Evolutionary conservation across 2,329 filamentous ascomycete genomes (phyloP), one percentile per base, ranked within the genome.

Genomic region (Claviceps paspali): DNA sequence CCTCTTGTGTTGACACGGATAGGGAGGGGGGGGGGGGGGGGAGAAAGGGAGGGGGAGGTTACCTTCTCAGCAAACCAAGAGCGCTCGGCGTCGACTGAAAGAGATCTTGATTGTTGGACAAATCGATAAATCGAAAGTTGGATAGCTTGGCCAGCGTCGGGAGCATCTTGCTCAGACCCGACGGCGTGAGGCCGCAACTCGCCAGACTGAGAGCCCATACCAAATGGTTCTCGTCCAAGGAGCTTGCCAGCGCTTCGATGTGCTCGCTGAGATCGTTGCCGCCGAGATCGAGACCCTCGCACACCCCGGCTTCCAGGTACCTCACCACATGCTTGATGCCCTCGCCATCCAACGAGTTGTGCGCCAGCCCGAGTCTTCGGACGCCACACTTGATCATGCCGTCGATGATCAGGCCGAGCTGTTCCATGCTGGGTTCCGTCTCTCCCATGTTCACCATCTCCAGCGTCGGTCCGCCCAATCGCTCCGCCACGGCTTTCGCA

Each of bases 271-370:
- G 54, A 45, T 91, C 75, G 49, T 96, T 96, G 18, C 86, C 84
- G 29, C 86, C 85, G 10, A 96, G 61, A 54, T 96, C 91, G 4
- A 98, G 66, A 5, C 85, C 88, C 54, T 92, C 82, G 47, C 88
- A 96, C 35, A 78, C 70, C 0, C 82, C 80, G 17, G 76, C 76
- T 21, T 75, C 70, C 15, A 96, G 57, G 52, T 87, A 96, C 38
- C 73, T 73, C 22, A 80, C 69, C 22, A 95, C 72, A 50, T 93
- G 79, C 37, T 74, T 67, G 36, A 95, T 60, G 1, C 82, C 83
- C 47, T 82, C 76, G 5, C 70, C 66, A 37, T 82, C 78, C 21
- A 98, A 68, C 23, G 76, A 64, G 48, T 94, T 95, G 39, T 83
- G 79, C 5, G 87, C 86, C 22, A 96, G 68, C 1, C 87, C 84